phyloP scores from a whole-genome alignment of 495 filamentous ascomycete genomes.

The Penicillium lividum region DNA sequence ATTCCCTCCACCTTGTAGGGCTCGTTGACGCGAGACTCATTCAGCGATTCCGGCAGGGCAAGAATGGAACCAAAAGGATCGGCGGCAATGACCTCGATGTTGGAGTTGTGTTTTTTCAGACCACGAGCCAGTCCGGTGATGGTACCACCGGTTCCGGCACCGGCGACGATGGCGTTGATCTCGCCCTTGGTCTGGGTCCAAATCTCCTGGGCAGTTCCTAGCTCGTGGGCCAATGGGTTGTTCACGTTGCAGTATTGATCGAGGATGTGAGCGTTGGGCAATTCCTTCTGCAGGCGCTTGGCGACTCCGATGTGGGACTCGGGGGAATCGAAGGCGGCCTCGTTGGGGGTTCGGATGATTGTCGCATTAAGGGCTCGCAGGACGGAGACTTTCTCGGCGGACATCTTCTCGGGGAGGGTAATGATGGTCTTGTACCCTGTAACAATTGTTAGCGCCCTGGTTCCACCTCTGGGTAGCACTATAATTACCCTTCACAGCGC shows the following conservation, averaged over 20 bases:
- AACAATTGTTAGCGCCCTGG: neutral
- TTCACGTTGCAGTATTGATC: slow-evolving; percentile 93
- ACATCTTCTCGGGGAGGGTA: slow-evolving; percentile 99
- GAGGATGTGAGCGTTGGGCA: slow-evolving; percentile 94
- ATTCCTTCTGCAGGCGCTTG: slow-evolving; percentile 83
- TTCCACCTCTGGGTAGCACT: neutral
- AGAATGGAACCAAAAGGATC: slow-evolving; percentile 90
- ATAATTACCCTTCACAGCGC: slow-evolving; percentile 76
- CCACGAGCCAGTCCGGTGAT: slow-evolving; percentile 88
- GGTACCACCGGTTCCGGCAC: slow-evolving; percentile 93
- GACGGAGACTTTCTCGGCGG: slow-evolving; percentile 93
- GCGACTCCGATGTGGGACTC: slow-evolving; percentile 98
- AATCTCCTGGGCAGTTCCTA: slow-evolving; percentile 94
- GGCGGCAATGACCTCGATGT: slow-evolving; percentile 84
- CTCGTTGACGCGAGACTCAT: slow-evolving; percentile 74
- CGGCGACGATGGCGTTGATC: slow-evolving; percentile 83
- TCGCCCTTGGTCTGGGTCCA: slow-evolving; percentile 88
- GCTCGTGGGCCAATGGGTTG: slow-evolving; percentile 92
- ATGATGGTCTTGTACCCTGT: slow-evolving; percentile 93
- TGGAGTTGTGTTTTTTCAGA: slow-evolving; percentile 78
- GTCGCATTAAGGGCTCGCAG: slow-evolving; percentile 90
- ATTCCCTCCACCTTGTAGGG: slow-evolving; percentile 98
- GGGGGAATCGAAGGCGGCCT: slow-evolving; percentile 89
- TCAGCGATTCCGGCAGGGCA: slow-evolving; percentile 74
- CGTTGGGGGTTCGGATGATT: slow-evolving; percentile 95